Base-by-base conservation (phyloP, 306 rosid genomes). In the Citrullus colocynthis region DNA sequence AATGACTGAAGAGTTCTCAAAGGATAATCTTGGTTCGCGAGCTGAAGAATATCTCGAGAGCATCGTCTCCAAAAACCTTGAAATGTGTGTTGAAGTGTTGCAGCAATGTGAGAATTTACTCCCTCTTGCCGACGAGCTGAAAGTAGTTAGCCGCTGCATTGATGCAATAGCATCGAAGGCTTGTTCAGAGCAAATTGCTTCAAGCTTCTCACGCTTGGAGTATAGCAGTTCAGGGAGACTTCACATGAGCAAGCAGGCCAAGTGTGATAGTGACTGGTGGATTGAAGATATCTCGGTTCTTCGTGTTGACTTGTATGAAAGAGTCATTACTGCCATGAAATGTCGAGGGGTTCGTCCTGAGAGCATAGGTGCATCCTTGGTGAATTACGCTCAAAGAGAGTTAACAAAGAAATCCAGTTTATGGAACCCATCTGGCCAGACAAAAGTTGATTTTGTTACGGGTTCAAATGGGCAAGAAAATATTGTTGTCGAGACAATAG, bases 181-280 rank as follows among this genome's bases (percentile, higher is more conserved):
- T 49, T 96, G 99, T 58, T 93, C 93, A 11, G 99, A 96, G 82
- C 99, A 96, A 83, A 96, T 96, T 76, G 98, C 99, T 79, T 96
- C 98, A 2, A 96, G 99, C 81, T 96, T 96, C 85, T 96, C 99
- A 13, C 80, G 99, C 55, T 88, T 96, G 52, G 99, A 96, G 90
- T 96, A 96, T 64, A 96, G 99, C 93, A 91, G 93, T 82, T 96
- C 99, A 32, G 99, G 99, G 58, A 88, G 98, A 83, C 82, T 96
- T 49, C 97, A 96, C 74, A 96, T 96, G 99, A 93, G 93, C 81
- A 85, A 86, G 83, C 97, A 93, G 67, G 86, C 97, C 39, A 96
- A 93, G 82, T 83, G 90, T 79, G 98, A 91, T 32, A 90, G 89
- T 70, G 99, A 96, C 75, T 96, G 99, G 99, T 96, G 99, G 99